A percentile compares a stretch with the other conserved stretches of the same genome.
These are phyloP conservation scores for Epichloe scottii DNA, from an alignment of 2,329 filamentous ascomycete species.

Conservation along the genomic window DNA sequence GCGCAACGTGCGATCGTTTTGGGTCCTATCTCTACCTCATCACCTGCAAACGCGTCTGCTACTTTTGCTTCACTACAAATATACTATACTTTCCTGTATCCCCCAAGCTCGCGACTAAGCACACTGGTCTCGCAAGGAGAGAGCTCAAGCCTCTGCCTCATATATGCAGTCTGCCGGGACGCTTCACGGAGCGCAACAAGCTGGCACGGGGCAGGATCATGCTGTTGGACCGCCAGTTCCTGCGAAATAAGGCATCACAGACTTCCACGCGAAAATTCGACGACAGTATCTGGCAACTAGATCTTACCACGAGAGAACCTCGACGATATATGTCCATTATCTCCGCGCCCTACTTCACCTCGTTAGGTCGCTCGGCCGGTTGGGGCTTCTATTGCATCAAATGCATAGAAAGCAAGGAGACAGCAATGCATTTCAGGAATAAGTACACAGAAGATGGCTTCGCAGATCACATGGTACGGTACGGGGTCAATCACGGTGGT, in stretches of 20 bases:
- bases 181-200: slow-evolving; percentile 3
- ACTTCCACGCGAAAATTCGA: neutral
- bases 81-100: slow-evolving; percentile 18
- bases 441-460: slow-evolving; percentile 5
- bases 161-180: slow-evolving; percentile 7
- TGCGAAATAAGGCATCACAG: neutral
- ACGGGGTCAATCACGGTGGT: too few species aligned
- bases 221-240: slow-evolving; percentile 6
- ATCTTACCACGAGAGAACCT: slow-evolving; percentile 5
- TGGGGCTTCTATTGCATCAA: slow-evolving; percentile 9
- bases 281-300: neutral
- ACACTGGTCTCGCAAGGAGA: neutral
- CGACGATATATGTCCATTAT: slow-evolving; percentile 9
- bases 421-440: slow-evolving; percentile 5
- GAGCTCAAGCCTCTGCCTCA: neutral
- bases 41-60: slow-evolving; percentile 26
- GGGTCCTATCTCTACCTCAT: slow-evolving; percentile 27
- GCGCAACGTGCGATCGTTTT: slow-evolving; percentile 24
- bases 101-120: neutral
- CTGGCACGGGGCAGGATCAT: neutral
- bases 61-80: slow-evolving; percentile 21
- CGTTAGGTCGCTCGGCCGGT: slow-evolving; percentile 3
- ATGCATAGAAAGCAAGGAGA: slow-evolving; percentile 3
- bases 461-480: neutral
- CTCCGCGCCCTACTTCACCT: slow-evolving; percentile 7